Percentiles rank a stretch among this genome's conserved stretches.
These are phyloP conservation scores for Penicillium sp. DNA, from an alignment of 2,329 filamentous ascomycete genomes.

Conservation along the genomic window DNA sequence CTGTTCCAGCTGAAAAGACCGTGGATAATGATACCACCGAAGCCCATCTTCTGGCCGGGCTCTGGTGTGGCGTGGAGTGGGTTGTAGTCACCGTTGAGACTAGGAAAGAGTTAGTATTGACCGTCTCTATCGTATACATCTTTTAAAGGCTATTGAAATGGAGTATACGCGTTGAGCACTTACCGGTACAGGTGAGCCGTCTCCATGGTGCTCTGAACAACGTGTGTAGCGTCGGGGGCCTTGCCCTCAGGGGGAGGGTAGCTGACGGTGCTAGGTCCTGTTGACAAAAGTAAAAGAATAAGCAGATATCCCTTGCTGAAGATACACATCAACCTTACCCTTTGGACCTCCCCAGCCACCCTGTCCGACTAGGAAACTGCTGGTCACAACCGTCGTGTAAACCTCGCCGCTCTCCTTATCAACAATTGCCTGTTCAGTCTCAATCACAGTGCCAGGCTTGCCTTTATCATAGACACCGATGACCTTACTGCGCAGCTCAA, in stretches of 20 bases:
- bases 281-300: not conserved
- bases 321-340: constrained; percentile 49
- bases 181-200: constrained; percentile 72
- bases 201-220: constrained; percentile 68
- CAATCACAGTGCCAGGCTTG: constrained; percentile 75
- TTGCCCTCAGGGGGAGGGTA: constrained; percentile 73
- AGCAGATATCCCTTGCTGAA: constrained; percentile 1
- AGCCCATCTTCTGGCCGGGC: constrained; percentile 85
- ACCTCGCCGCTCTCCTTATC: constrained; percentile 67
- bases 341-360: constrained; percentile 87
- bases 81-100: constrained; percentile 92
- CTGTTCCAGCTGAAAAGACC: constrained; percentile 86
- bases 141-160: not conserved
- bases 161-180: constrained; percentile 11
- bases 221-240: constrained; percentile 67
- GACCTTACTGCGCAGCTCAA: constrained; percentile 75
- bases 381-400: constrained; percentile 68
- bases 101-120: constrained; percentile 30
- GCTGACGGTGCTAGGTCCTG: constrained; percentile 67
- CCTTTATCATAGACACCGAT: constrained; percentile 89
- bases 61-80: constrained; percentile 85
- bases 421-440: constrained; percentile 74
- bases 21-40: constrained; percentile 84
- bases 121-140: not conserved
- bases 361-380: constrained; percentile 77